phyloP scores from a whole-genome alignment of 2,329 filamentous ascomycete species.

The Periglandula ipomoeae region DNA sequence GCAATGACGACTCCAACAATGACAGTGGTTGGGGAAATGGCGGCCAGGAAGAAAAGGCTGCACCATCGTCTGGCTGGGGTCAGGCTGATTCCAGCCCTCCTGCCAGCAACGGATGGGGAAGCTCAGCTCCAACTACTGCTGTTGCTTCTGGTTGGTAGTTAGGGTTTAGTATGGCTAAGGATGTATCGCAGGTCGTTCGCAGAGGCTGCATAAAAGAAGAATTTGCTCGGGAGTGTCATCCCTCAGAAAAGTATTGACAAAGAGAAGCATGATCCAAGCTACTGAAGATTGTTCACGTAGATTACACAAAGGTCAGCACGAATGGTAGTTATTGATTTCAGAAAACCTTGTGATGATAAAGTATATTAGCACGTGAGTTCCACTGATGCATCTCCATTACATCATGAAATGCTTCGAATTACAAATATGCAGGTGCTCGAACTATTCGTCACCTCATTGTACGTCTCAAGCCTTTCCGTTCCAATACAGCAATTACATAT shows the following conservation, averaged over 20 bases:
- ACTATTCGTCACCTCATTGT: background rate
- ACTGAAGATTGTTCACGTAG: background rate
- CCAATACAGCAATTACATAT: conserved; percentile 21
- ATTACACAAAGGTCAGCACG: background rate
- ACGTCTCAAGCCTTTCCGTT: background rate
- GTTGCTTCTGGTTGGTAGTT: background rate
- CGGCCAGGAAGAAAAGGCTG: background rate
- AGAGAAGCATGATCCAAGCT: background rate
- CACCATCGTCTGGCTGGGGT: conserved; percentile 9
- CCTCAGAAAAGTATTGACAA: background rate
- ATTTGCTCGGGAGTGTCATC: background rate
- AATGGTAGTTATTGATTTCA: background rate
- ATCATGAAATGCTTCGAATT: background rate
- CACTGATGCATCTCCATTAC: background rate
- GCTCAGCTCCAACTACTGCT: background rate
- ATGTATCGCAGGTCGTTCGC: background rate
- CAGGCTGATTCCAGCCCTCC: background rate
- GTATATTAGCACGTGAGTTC: background rate
- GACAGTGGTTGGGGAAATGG: conserved; percentile 7
- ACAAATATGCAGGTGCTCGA: background rate
- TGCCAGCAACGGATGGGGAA: conserved; percentile 1
- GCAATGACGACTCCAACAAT: conserved; percentile 9
- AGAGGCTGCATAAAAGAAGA: no score
- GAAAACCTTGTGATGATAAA: background rate
- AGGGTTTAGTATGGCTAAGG: no score